Evolutionary conservation across 768 basidiomycete genomes (phyloP), one percentile per base, ranked within the genome.

Genomic region (Collybia sp.): DNA sequence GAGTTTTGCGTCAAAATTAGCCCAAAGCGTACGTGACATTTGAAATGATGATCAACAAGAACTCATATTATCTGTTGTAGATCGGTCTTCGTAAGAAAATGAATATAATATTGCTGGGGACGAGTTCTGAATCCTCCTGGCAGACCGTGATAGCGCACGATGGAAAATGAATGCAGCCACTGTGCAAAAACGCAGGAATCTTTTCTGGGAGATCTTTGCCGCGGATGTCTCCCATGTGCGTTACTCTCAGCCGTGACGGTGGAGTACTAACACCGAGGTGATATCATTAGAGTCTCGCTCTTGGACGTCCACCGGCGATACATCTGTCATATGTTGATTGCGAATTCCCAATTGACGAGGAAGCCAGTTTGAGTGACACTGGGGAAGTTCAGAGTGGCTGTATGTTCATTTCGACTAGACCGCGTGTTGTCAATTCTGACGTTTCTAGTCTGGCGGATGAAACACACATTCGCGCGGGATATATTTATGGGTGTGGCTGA

Each of bases 281-380:
- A 5, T 19, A 44, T 18, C 12, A 30, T 6, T 47, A 83, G 81
- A 76, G 79, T 57, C 61, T 83, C 42, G 71, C 72, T 11, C 60
- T 80, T 5, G 82, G 82, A 16, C 71, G 82, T 19, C 82, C 82
- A 3, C 80, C 81, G 3, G 75, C 78, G 2, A 75, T 80, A 44
- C 71, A 73, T 10, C 58, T 80, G 5, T 78, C 79, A 2, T 82
- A 82, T 43, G 67, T 80, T 13, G 82, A 83, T 47, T 80, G 80
- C 46, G 77, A 81, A n/a, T 73, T 76, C 40, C 81, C 82, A 0
- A 57, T 62, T 5, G 80, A 83, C 50, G 76, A 80, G 43, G 79
- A 82, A 52, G 68, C 67, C 2, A 64, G 66, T 0, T 41, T 75
- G 16, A 68, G 59, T 39, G 69, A 73, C 15, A 53, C 68, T 6